Percentiles rank a stretch among this genome's conserved stretches.
phyloP scores from a whole-genome alignment of 2,329 filamentous ascomycete species.

The Penicillium occitanis region DNA sequence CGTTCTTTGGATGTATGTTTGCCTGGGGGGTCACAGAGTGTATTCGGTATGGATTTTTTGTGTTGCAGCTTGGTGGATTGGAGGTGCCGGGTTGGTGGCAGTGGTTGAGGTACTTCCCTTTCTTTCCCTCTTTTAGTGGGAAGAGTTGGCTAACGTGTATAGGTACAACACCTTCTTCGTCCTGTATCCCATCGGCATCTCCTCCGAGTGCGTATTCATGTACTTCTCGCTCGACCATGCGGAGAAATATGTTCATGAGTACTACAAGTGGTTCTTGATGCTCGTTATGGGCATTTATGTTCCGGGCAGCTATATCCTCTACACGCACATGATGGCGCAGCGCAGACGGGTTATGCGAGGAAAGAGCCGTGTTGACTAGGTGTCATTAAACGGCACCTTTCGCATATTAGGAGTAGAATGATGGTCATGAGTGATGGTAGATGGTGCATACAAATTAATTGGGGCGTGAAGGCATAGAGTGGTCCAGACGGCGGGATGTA shows the following conservation, averaged over 20 bases:
- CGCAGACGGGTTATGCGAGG: constrained; percentile 73
- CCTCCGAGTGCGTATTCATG: constrained; percentile 80
- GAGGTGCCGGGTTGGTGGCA: constrained; percentile 65
- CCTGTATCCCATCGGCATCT: constrained; percentile 88
- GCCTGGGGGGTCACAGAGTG: constrained; percentile 93
- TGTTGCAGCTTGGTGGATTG: constrained; percentile 58
- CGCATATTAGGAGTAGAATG: too few relatives aligned
- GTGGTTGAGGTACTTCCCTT: constrained; percentile 65
- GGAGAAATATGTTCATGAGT: constrained; percentile 49
- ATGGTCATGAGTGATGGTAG: not conserved
- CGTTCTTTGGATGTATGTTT: constrained; percentile 56
- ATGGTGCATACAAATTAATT: not conserved
- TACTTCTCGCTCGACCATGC: constrained; percentile 65
- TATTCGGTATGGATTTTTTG: constrained; percentile 90
- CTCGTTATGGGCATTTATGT: constrained; percentile 72
- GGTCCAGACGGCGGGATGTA: not conserved
- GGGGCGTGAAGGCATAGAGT: not conserved
- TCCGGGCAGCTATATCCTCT: constrained; percentile 81
- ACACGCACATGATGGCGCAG: constrained; percentile 94
- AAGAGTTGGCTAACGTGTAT: not conserved
- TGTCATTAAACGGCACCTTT: not conserved
- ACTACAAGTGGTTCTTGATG: constrained; percentile 61
- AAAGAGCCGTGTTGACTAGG: constrained; percentile 50
- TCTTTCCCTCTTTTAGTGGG: not conserved
- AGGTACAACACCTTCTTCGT: constrained; percentile 86